These are phyloP conservation scores for Heliosperma pusillum DNA, from an alignment of 148 eudicot genomes.

Conservation along the genomic window DNA sequence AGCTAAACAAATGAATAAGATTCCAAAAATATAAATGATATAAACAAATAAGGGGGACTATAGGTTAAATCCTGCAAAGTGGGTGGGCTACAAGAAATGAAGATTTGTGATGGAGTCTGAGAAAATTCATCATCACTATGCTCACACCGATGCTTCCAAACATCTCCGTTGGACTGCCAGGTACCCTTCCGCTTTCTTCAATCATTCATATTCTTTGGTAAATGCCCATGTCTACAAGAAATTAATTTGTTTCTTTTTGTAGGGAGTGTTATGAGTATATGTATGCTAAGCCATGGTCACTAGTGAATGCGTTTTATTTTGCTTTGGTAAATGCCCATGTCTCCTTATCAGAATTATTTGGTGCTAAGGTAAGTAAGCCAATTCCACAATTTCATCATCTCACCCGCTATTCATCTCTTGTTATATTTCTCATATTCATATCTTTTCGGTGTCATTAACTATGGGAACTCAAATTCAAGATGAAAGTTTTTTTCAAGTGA, in stretches of 20 bases:
- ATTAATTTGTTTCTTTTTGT: background rate
- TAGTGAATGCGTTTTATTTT: constrained; percentile 56
- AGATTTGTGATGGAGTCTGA: background rate
- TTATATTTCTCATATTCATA: background rate
- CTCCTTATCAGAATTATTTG: constrained; percentile 49
- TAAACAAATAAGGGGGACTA: too few relatives aligned
- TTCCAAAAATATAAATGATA: too few relatives aligned
- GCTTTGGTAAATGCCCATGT: constrained; percentile 46
- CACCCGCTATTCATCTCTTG: background rate
- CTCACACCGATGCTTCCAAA: constrained; percentile 61
- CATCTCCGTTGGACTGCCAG: constrained; percentile 65
- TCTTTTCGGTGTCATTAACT: background rate
- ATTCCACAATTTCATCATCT: background rate
- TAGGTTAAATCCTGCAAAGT: too few relatives aligned
- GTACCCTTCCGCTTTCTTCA: constrained; percentile 23
- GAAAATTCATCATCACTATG: constrained; percentile 42
- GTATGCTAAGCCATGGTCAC: constrained; percentile 75
- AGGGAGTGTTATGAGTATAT: constrained; percentile 80
- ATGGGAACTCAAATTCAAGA: background rate
- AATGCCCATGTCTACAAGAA: too few relatives aligned
- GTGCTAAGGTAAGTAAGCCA: constrained; percentile 46
- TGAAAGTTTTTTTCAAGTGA: background rate
- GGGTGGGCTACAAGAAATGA: too few relatives aligned
- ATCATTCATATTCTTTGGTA: too few relatives aligned
- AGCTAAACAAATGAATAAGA: too few relatives aligned